These are phyloP conservation scores for Ceratocystiopsis brevicomis DNA, from an alignment of 2,329 filamentous ascomycete genomes.

Conservation along the genomic window DNA sequence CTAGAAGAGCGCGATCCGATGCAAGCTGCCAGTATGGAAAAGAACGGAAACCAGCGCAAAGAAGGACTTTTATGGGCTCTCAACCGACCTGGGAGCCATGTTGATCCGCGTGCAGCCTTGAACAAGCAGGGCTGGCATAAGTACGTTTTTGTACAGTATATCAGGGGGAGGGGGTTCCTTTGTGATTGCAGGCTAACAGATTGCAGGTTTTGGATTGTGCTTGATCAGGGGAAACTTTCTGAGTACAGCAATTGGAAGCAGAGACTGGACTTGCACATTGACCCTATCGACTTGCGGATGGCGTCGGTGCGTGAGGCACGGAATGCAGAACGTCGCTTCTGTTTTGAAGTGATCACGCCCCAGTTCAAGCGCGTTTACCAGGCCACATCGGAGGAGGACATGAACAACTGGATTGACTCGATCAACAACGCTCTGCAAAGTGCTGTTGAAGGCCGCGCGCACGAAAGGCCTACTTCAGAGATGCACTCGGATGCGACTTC, in stretches of 20 bases:
- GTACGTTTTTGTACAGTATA: conserved; percentile 31
- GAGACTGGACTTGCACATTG: conserved; percentile 88
- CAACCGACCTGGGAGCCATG: conserved; percentile 80
- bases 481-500: conserved; percentile 19
- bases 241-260: conserved; percentile 99
- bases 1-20: conserved; percentile 64
- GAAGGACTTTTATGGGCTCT: conserved; percentile 91
- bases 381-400: conserved; percentile 92
- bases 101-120: conserved; percentile 69
- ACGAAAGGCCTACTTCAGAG: conserved; percentile 28
- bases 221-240: conserved; percentile 89
- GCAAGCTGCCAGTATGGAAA: conserved; percentile 32
- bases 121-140: conserved; percentile 99
- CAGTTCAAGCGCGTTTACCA: conserved; percentile 94
- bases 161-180: not conserved
- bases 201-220: conserved; percentile 84
- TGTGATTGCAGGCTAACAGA: not conserved
- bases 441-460: conserved; percentile 68
- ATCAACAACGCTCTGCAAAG: conserved; percentile 97
- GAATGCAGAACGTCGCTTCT: conserved; percentile 86
- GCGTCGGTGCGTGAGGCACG: conserved; percentile 91
- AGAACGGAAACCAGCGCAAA: conserved; percentile 54
- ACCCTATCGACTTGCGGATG: conserved; percentile 91
- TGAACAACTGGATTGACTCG: conserved; percentile 88
- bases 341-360: conserved; percentile 95